Base-by-base conservation (phyloP, 2,329 filamentous ascomycete genomes). In the Penicillium corylophilum region DNA sequence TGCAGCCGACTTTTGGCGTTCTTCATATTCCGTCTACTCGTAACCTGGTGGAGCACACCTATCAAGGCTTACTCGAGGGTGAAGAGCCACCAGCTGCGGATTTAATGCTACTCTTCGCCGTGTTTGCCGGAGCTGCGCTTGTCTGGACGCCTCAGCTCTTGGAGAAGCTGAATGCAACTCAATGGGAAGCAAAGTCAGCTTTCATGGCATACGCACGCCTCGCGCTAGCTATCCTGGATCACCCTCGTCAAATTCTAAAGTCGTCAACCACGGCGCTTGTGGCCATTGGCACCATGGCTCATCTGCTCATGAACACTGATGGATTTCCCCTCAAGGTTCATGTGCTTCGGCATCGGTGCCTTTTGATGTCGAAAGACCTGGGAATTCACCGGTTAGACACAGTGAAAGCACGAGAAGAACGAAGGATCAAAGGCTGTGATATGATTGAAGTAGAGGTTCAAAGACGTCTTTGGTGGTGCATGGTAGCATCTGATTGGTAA, bases 401-500 rank as follows among this genome's bases (percentile, higher is more conserved):
- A 10, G 44, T 46, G 4, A 50, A 49, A 36, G n/a, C 47, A 36
- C 42, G 45, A 15, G 50, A 59, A 36, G 58, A 55, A 28, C 22
- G 54, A 22, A 46, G 44, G 13, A 2, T 54, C 0, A 60, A 60
- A 3, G 57, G 59, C 16, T 63, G 45, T 22, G 28, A 60, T 24
- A 41, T 54, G 35, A 54, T 64, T 5, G 57, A 65, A 10, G 15
- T 63, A 22, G 63, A 65, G 41, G 51, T 64, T 8, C 54, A 60
- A 15, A 54, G 62, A 38, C 57, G 62, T 1, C 29, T 56, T 9
- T 65, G 63, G 62, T 65, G 63, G 62, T 44, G 51, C 15, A 59
- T 64, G 59, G 55, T 64, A 5, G 55, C 61, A 18, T 58, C 60
- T n/a, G 62, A 64, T 45, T 63, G 60, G 62, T 65, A 52, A 31